Evolutionary conservation across 2,329 filamentous ascomycete genomes (phyloP), one percentile per base, ranked within the genome.

Genomic region (Dactylellina haptotyla): DNA sequence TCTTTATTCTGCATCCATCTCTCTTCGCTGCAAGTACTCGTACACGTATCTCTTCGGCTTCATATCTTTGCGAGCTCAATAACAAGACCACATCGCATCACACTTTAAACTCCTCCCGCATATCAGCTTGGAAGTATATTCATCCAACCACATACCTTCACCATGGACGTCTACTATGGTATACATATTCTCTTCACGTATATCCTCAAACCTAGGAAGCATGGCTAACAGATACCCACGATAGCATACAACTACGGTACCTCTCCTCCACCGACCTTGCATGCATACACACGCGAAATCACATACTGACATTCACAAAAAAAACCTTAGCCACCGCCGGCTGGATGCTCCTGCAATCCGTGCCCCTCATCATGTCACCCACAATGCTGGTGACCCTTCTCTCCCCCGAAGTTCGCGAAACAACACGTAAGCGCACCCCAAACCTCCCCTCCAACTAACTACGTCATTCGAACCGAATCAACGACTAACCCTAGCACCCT

Each of bases 371-470:
- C 61, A 77, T 84, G 3, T 84, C 85, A 4, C 89, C 89, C 0
- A 86, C 84, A 25, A 83, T 90, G 76, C 86, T 90, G 20, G 83
- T 87, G 63, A 83, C 86, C 9, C 80, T 90, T 73, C 83, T 89
- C 34, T 84, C 85, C 2, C 84, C 85, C 56, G 86, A 88, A 75
- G 83, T 85, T 39, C 84, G 85, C 72, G 83, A 85, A 75, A 81
- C 84, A 62, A 84, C 85, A 63, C 81, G 85, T 88, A 81, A 74
- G 83, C 10, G 2, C 3, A 5, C 12, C 5, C n/a, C 50, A 37
- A 25, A 51, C 20, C 56, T 5, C 51, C 41, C 51, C 30, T 41
- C 34, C 39, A 45, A 20, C 23, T 41, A 39, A 30, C 18, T 69
- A 20, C 45, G 25, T 39, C 63, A 66, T 63, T 20, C 23, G 20